phyloP scores from a whole-genome alignment of 1,139 yeast species.

The Entelexis sorbosivorans region DNA sequence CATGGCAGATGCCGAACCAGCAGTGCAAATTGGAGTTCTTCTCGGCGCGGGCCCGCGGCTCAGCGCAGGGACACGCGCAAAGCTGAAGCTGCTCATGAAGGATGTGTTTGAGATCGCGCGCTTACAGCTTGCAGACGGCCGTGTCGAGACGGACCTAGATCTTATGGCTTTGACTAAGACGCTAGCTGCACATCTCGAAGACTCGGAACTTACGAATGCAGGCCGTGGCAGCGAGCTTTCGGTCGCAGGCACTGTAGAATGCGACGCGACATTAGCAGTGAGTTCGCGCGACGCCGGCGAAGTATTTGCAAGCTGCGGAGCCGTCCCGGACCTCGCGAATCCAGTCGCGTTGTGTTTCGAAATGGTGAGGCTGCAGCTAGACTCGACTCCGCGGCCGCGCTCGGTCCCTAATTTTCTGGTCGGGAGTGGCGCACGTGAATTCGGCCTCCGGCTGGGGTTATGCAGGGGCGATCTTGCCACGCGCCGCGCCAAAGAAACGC shows the following conservation, averaged over 20 bases:
- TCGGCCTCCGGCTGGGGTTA: slow-evolving; percentile 23
- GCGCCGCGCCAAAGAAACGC: slow-evolving; percentile 19
- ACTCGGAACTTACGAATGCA: slow-evolving; percentile 41
- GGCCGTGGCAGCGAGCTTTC: slow-evolving; percentile 48
- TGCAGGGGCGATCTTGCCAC: slow-evolving; percentile 19
- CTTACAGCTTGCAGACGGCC: background rate
- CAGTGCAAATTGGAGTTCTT: slow-evolving; percentile 13
- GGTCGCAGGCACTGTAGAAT: slow-evolving; percentile 39
- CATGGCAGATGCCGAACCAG: background rate
- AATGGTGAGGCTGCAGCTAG: slow-evolving; percentile 20
- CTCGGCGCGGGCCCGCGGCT: slow-evolving; percentile 20
- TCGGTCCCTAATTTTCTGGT: slow-evolving; percentile 29
- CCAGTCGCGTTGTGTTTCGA: slow-evolving; percentile 27
- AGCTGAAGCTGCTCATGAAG: slow-evolving; percentile 6
- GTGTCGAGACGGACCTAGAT: background rate
- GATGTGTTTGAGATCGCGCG: slow-evolving; percentile 5
- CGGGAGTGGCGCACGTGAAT: slow-evolving; percentile 31
- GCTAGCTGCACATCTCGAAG: slow-evolving; percentile 33
- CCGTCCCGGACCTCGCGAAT: slow-evolving; percentile 26
- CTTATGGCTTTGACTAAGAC: background rate
- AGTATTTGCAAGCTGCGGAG: slow-evolving; percentile 29
- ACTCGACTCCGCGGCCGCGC: slow-evolving; percentile 13
- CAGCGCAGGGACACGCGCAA: background rate
- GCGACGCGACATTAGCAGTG: slow-evolving; percentile 38
- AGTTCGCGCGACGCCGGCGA: slow-evolving; percentile 4